These are phyloP conservation scores for Gracilaria gracilis DNA, from an alignment of 23 red algal species.

Conservation along the genomic window DNA sequence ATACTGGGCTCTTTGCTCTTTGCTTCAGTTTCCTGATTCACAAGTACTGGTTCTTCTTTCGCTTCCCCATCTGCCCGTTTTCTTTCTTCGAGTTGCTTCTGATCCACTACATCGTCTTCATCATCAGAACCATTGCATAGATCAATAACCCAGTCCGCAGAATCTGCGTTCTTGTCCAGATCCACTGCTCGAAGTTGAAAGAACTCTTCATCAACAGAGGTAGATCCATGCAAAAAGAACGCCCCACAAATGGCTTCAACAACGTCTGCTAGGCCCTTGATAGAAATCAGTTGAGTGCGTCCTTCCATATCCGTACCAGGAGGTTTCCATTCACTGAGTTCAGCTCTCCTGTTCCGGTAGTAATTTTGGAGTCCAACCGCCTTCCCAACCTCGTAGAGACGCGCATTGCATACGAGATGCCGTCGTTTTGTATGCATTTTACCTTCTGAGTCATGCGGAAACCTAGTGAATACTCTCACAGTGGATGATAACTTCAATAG, in stretches of 20 bases:
- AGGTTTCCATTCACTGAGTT: slow-evolving; percentile 43
- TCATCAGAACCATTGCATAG: slow-evolving; percentile 16
- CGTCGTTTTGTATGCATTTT: slow-evolving; percentile 36
- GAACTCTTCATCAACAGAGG: background rate
- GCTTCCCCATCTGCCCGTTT: background rate
- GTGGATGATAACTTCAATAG: slow-evolving; percentile 66
- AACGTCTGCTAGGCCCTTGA: slow-evolving; percentile 73
- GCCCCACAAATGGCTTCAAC: slow-evolving; percentile 70
- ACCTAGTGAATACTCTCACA: slow-evolving; percentile 43
- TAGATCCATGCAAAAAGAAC: slow-evolving; percentile 63
- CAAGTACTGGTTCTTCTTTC: slow-evolving; percentile 36
- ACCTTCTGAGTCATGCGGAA: slow-evolving; percentile 67
- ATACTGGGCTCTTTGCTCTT: background rate
- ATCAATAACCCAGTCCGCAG: slow-evolving; percentile 28
- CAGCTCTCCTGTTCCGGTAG: slow-evolving; percentile 13
- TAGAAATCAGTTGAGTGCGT: slow-evolving; percentile 25
- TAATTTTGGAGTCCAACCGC: slow-evolving; percentile 51
- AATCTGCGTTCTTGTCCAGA: background rate
- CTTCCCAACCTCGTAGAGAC: slow-evolving; percentile 20
- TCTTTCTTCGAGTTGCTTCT: background rate
- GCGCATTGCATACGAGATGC: slow-evolving; percentile 41
- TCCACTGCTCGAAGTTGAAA: background rate
- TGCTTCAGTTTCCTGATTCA: background rate
- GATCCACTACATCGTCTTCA: background rate
- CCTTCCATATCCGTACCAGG: slow-evolving; percentile 59